Base-by-base conservation (phyloP, 805 yeast species). In the Cyberlindnera suaveolens region DNA sequence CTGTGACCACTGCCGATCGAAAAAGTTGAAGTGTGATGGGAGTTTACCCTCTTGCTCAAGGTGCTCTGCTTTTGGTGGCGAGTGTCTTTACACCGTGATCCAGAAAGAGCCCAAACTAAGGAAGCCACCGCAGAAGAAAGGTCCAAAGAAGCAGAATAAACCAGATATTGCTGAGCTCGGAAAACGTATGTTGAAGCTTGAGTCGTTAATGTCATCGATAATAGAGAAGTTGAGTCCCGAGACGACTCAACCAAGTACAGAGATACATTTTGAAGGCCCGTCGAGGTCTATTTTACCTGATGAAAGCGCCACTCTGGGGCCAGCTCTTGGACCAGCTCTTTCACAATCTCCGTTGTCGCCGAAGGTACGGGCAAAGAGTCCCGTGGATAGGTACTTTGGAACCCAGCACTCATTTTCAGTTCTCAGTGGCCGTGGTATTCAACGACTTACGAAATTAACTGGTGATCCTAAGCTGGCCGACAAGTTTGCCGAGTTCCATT, bases 11-110 rank as follows among this genome's bases (percentile, higher is more conserved):
- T 72, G 77, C 44, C 57, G 90, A n/a, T 77, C 78, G 58, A 81
- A 82, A 60, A 83, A 83, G 57, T 86, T 83, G 44, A 82, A 82
- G 57, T 84, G 91, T 61, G 89, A 83, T 55, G 90, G 89, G 9
- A 77, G 77, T 3, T 18, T n/a, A 53, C 85, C 79, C 53, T 88
- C 89, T 2, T 84, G 90, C 61, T 75, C 80, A 20, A 88, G 82
- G 54, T 88, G 96, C 57, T 79, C 91, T 1, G 91, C 85, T 60
- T 77, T 82, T 26, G 82, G 80, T 58, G 79, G 74, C 39, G 11
- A 10, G 11, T 43, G 49, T 27, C 26, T 32, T 15, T 40, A 46
- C 26, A 40, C 36, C 6, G 34, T 34, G 19, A 31, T 31, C 15
- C 34, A 34, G 13, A 40, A 45, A 37, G 43, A 39, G 32, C 29